phyloP scores from a whole-genome alignment of 2,329 filamentous ascomycete genomes.

The Exophiala lecanii-corni region DNA sequence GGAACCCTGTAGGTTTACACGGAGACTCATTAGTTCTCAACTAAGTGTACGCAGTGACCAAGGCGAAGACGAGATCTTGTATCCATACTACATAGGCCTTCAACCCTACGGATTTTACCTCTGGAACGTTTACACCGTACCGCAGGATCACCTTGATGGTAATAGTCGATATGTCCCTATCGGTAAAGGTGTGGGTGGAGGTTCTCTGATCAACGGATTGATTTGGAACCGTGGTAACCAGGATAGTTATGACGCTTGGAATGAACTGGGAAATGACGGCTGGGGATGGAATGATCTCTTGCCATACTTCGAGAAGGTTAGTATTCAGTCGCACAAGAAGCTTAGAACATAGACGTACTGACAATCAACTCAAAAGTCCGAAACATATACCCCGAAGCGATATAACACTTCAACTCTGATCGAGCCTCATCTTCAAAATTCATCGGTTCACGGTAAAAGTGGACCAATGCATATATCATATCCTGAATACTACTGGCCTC shows the following conservation, averaged over 20 bases:
- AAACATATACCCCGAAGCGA: conserved; percentile 38
- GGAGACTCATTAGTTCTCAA: not conserved
- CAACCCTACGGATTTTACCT: conserved; percentile 27
- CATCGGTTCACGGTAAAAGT: conserved; percentile 37
- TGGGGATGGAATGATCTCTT: conserved; percentile 44
- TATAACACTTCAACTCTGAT: conserved; percentile 30
- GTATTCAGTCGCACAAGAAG: not conserved
- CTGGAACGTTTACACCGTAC: conserved; percentile 27
- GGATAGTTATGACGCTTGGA: conserved; percentile 45
- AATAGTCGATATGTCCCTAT: conserved; percentile 21
- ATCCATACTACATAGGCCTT: conserved; percentile 28
- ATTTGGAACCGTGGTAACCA: conserved; percentile 37
- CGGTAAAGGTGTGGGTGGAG: conserved; percentile 35
- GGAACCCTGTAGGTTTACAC: conserved; percentile 10
- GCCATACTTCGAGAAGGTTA: conserved; percentile 48
- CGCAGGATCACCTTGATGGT: conserved; percentile 28
- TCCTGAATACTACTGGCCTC: conserved; percentile 36
- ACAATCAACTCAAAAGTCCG: conserved; percentile 31
- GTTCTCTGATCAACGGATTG: conserved; percentile 37
- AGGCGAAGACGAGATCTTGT: conserved; percentile 26
- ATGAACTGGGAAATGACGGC: conserved; percentile 41
- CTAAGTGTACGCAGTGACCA: conserved; percentile 25
- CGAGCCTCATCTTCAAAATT: conserved; percentile 38
- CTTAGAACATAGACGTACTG: no score
- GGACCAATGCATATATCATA: conserved; percentile 51